Evolutionary conservation across 768 basidiomycete genomes (phyloP), one percentile per base, ranked within the genome.

Genomic region (Lactifluus rugatus): DNA sequence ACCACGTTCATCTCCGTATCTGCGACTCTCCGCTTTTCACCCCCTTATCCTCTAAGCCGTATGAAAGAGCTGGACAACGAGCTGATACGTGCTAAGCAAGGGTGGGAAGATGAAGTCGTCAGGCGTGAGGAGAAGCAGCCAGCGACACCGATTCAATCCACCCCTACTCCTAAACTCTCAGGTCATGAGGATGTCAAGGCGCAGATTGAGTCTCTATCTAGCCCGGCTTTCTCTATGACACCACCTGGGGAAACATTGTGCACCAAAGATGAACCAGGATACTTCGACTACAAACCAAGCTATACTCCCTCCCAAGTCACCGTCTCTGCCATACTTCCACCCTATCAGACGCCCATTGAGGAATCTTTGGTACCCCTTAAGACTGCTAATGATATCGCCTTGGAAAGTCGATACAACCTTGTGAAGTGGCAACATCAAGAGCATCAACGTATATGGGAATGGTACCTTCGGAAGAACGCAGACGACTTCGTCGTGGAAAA

Each of bases 1-100:
- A 82, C 76, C 60, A 93, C 89, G 2, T 92, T 93, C 66, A 88
- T 97, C 31, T 98, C 96, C 2, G 89, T 93, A 44, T 97, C 94
- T 2, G 88, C 94, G 0, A 92, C 93, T 0, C 74, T 97, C 48
- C 82, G 91, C 5, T 96, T 96, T 69, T 89, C 86, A 14, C 93
- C 95, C 23, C 96, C 96, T 4, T 86, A 90, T 67, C 87, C 93
- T 7, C 81, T 99, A 41, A 76, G 80, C 2, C 80, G 80, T 47
- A 96, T 98, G 92, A 87, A 89, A 65, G 85, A 89, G 64, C 74
- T 97, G 6, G 93, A 98, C 65, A 80, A 85, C 23, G 78, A 84
- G 55, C 78, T 95, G n/a, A 73, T 78, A 34, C 75, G 76, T 28
- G 80, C 84, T 16, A 88, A 86, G 66, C 76, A 76, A 48, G 84